Evolutionary conservation across 306 rosid species (phyloP).

Genomic region (Cyamopsis tetragonoloba): DNA sequence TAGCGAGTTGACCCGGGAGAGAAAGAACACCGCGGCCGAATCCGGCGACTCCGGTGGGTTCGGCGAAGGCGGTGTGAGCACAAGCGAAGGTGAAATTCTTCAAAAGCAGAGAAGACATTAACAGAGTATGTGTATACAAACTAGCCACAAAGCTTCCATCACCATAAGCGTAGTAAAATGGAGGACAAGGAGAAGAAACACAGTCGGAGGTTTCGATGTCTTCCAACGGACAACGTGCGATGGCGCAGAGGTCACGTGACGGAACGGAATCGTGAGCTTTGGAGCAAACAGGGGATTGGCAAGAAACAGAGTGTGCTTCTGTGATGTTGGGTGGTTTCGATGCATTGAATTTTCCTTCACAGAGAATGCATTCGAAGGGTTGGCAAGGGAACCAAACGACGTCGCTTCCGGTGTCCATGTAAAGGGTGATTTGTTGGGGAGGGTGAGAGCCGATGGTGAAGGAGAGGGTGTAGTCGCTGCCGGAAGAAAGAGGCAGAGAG

Average conservation of each 20-base stretch:
- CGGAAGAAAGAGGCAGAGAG: slow-evolving; percentile 80
- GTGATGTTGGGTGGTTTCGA: slow-evolving; percentile 44
- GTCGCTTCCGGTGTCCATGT: slow-evolving; percentile 98
- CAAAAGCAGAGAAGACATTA: slow-evolving; percentile 47
- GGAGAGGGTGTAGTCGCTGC: slow-evolving; percentile 84
- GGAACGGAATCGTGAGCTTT: slow-evolving; percentile 54
- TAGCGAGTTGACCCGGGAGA: slow-evolving; percentile 71
- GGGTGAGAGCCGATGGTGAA: slow-evolving; percentile 51
- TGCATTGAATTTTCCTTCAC: slow-evolving; percentile 63
- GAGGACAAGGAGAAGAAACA: slow-evolving; percentile 61
- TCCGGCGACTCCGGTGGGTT: slow-evolving; percentile 91
- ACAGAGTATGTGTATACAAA: slow-evolving; percentile 49
- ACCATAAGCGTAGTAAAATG: slow-evolving; percentile 80
- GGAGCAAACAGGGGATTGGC: slow-evolving; percentile 71
- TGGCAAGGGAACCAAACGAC: slow-evolving; percentile 94
- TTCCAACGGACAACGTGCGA: slow-evolving; percentile 69
- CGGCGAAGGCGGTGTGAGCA: slow-evolving; percentile 81
- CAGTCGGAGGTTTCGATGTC: slow-evolving; percentile 71
- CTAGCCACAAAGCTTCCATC: slow-evolving; percentile 79
- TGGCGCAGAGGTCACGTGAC: slow-evolving; percentile 76
- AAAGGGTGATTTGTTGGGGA: slow-evolving; percentile 64
- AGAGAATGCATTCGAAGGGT: slow-evolving; percentile 87
- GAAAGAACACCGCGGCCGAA: slow-evolving; percentile 80
- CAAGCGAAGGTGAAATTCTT: slow-evolving; percentile 84
- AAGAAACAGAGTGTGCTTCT: slow-evolving; percentile 38